Evolutionary conservation across 345 rosid genomes (phyloP), one percentile per base, ranked within the genome.

Genomic region (Boechera retrofracta): DNA sequence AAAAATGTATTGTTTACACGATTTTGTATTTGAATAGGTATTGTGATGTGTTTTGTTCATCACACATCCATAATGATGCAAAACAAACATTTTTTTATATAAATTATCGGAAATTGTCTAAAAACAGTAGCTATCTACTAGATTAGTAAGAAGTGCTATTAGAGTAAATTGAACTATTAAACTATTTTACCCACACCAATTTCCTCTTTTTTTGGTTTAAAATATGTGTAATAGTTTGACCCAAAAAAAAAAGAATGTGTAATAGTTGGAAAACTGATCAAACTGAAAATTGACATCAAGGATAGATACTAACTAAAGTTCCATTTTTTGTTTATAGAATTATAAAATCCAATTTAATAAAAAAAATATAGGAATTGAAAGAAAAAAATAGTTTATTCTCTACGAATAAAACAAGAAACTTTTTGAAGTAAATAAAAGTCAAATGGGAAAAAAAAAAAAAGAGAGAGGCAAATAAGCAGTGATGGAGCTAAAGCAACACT

Each of bases 401-500:
- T 54, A 63, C 1, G 44, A 53, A 54, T 52, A 16, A 13, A 49
- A 60, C 4, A 2, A 47, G 5, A 42, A 12, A 52, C 33, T 5
- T 73, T 72, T 63, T 31, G 28, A 18, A 58, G 58, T 51, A 38
- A 29, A 39, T 33, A 63, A 42, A 62, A 69, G 80, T 77, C 75
- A 70, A 69, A 69, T 10, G 64, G 41, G 56, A n/a, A 44, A 42
- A 24, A 8, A 45, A 15, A 51, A 48, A 48, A 48, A 3, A n/a
- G 51, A 16, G 48, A 65, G 36, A 45, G 51, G 47, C 15, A 69
- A 60, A 53, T 76, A 54, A 76, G 57, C 41, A 39, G 69, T 64
- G 71, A 77, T 69, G 69, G 42, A 77, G 80, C 42, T 69, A 76
- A 54, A 77, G 80, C 51, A 76, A 53, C 64, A 44, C 75, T 69